These are phyloP conservation scores for Musa beccarii DNA, from an alignment of 176 grass and related monocot species.

Conservation along the genomic window DNA sequence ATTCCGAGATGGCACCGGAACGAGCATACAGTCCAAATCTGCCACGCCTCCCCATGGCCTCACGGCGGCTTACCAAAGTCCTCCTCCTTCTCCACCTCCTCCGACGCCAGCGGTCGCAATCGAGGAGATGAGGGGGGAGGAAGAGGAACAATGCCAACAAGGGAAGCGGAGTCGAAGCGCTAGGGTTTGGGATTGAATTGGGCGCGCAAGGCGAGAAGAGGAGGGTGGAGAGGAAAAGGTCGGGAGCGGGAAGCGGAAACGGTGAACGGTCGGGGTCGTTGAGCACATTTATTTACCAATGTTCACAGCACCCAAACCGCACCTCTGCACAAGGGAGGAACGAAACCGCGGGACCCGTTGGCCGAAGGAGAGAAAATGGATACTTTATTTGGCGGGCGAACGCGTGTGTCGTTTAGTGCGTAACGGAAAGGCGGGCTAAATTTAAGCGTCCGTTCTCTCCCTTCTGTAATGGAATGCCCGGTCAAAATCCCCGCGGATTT, in stretches of 20 bases:
- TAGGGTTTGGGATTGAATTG: not conserved
- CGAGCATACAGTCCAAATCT: not conserved
- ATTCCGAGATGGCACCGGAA: not conserved
- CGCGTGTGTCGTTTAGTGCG: too few species aligned
- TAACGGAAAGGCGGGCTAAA: not conserved
- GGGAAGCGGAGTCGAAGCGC: not conserved
- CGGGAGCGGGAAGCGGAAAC: not conserved
- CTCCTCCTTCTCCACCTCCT: constrained; percentile 26
- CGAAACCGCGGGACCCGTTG: not conserved
- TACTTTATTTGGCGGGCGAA: not conserved
- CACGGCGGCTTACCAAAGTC: not conserved
- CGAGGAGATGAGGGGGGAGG: not conserved
- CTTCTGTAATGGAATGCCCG: too few species aligned
- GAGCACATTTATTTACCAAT: not conserved
- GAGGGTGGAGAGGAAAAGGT: not conserved
- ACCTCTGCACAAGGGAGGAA: not conserved
- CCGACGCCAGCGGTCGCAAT: constrained; percentile 2
- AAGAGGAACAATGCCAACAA: not conserved
- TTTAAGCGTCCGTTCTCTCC: not conserved
- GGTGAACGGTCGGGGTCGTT: not conserved
- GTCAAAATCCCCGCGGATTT: too few species aligned
- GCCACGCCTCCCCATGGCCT: not conserved
- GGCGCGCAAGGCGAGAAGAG: not conserved
- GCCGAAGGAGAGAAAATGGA: too few species aligned
- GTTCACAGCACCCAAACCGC: too few species aligned